Base-by-base conservation (phyloP, 1,139 yeast species). In the Suhomyces taliae region DNA sequence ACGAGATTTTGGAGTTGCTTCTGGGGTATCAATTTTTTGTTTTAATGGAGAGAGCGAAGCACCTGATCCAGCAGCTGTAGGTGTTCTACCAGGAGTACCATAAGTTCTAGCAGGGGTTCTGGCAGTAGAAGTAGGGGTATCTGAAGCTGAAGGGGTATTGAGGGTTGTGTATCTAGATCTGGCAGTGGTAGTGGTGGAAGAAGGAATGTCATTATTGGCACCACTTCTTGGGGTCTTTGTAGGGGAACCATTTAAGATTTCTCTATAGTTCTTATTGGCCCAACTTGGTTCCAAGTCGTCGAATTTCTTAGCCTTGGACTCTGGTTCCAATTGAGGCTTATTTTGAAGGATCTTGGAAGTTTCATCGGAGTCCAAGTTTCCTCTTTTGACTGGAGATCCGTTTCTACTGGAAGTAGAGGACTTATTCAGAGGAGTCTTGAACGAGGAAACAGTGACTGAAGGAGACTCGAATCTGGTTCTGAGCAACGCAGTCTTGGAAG, bases 381-480 rank as follows among this genome's bases (percentile, higher is more conserved):
- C 50, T 36, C 57, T 47, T 40, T 55, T 62, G 27, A 53, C 44
- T 7, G 69, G 67, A 19, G 68, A 58, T 7, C 61, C 59, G 10
- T 57, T 53, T 38, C 56, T 53, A 43, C 62, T 57, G 37, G 58
- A 47, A 14, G 61, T 54, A 14, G 61, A 53, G 8, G 59, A 52
- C 9, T 59, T 59, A 44, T 55, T 62, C 49, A 53, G 61, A 5
- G 73, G 69, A 9, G 65, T 60, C 54, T 73, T 74, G 59, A 75
- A 75, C 2, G 77, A 67, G 1, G 76, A 68, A 2, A 75, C 74
- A 0, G 79, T 75, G 0, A 73, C 79, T 8, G 78, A 72, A 2
- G 78, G 76, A 0, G 78, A 66, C 47, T 73, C 78, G 50, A 68
- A 75, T 40, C 66, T 64, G n/a, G 72, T 57, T 39, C 72, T 59